Conservation (phyloP, 805 yeast genomes). For the Candida schatavii region DNA sequence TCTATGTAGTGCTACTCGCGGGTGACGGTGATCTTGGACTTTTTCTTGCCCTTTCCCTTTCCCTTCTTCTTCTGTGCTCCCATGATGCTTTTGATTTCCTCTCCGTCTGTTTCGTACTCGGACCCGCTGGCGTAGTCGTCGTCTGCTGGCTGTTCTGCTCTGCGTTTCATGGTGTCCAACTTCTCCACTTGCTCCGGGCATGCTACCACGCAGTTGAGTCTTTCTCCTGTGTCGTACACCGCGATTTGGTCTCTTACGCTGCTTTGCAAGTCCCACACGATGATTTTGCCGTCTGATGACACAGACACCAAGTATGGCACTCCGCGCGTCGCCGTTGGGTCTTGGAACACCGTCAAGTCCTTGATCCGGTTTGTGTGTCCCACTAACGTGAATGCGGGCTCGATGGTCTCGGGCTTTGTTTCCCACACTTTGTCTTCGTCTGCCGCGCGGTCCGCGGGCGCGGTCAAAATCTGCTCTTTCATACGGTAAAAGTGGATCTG, state of each 20-base stretch:
- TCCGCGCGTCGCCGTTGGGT: slow-evolving; percentile 30
- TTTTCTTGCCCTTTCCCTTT: slow-evolving; percentile 31
- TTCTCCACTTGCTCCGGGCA: slow-evolving; percentile 79
- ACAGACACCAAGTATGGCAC: slow-evolving; percentile 65
- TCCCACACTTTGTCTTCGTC: slow-evolving; percentile 27
- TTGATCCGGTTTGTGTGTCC: slow-evolving; percentile 90
- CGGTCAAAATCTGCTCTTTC: slow-evolving; percentile 20
- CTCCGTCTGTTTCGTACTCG: slow-evolving; percentile 75
- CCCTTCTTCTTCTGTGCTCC: slow-evolving; percentile 46
- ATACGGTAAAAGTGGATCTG: slow-evolving; percentile 55
- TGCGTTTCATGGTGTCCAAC: slow-evolving; percentile 62
- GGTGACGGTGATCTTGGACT: slow-evolving; percentile 46
- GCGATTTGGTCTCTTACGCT: slow-evolving; percentile 73
- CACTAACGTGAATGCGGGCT: slow-evolving; percentile 56
- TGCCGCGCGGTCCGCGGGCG: slow-evolving; percentile 14
- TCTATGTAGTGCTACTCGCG: slow-evolving; percentile 38
- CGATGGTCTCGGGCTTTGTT: slow-evolving; percentile 19
- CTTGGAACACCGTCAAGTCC: slow-evolving; percentile 56
- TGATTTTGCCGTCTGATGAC: slow-evolving; percentile 90
- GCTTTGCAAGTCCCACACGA: slow-evolving; percentile 73
- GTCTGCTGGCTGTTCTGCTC: slow-evolving; percentile 32
- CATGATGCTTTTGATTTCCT: slow-evolving; percentile 58
- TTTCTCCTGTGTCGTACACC: slow-evolving; percentile 85
- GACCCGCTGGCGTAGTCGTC: slow-evolving; percentile 50
- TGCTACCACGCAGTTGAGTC: slow-evolving; percentile 80